Conservation (phyloP, 495 filamentous ascomycete genomes). For the Apiosordaria backusii region DNA sequence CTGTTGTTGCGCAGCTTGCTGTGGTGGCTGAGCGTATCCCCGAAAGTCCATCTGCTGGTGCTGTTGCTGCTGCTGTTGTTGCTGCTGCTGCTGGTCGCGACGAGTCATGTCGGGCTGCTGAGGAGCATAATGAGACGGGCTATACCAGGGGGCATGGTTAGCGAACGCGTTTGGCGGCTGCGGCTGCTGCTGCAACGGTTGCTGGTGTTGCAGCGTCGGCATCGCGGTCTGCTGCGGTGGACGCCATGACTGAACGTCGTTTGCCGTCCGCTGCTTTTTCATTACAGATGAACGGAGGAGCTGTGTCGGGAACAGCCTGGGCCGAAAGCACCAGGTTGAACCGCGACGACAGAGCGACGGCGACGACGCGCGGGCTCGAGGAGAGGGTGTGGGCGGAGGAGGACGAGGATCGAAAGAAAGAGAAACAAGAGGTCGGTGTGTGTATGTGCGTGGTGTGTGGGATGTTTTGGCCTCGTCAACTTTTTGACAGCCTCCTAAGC, state of each 20-base stretch:
- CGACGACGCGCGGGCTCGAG: conserved; percentile 12
- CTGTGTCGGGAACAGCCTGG: conserved; percentile 29
- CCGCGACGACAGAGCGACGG: conserved; percentile 19
- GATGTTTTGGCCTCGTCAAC: conserved; percentile 17
- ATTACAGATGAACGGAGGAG: conserved; percentile 22
- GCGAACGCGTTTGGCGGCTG: conserved; percentile 27
- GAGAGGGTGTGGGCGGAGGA: not conserved
- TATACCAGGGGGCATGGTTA: conserved; percentile 36
- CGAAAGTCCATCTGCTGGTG: conserved; percentile 26
- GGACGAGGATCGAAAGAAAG: conserved; percentile 11
- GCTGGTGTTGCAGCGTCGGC: conserved; percentile 32
- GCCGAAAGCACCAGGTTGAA: conserved; percentile 29
- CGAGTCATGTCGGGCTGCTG: conserved; percentile 19
- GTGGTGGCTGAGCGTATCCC: conserved; percentile 29
- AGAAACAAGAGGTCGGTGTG: not conserved
- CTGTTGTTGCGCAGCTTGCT: conserved; percentile 30
- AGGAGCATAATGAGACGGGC: conserved; percentile 27
- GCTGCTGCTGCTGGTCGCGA: conserved; percentile 10
- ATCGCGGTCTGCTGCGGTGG: conserved; percentile 34
- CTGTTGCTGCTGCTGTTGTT: not conserved
- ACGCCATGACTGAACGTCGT: conserved; percentile 34
- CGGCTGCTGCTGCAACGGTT: conserved; percentile 24
- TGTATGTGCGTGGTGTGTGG: not conserved
- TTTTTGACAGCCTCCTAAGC: conserved; percentile 14
- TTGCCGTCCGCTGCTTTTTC: conserved; percentile 34